Evolutionary conservation across 1,284 basidiomycete species (phyloP), one percentile per base, ranked within the genome.

Genomic region (Cryptococcus hybrid): DNA sequence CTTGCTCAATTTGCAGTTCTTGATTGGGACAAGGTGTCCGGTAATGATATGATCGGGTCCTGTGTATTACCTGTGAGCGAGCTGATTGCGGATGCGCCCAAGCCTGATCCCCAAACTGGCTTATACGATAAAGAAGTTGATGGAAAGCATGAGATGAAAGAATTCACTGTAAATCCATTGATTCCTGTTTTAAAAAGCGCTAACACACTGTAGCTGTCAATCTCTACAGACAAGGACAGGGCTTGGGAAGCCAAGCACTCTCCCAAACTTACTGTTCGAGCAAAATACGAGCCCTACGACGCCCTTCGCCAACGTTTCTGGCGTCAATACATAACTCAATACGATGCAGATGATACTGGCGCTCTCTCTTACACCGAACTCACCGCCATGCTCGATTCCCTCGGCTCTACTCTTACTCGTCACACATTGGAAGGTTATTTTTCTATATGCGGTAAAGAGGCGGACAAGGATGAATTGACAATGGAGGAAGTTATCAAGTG

Each of bases 301-400:
- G 89, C 90, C 11, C 84, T 94, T 5, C 88, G 91, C 3, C 91
- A 93, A 73, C 85, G 84, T 0, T 96, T 98, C 82, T 97, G 93
- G 94, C 81, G 87, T 1, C 88, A 92, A 65, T 93, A 93, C 71
- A 84, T 95, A 42, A 84, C 85, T 59, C 88, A 96, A 66, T 99
- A 96, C 76, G 94, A 98, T 68, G 84, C 87, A 0, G 92, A 95
- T 75, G 90, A 95, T 61, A 89, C 86, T 0, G 80, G 81, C n/a
- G 78, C 83, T 1, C 79, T 95, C 43, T 94, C 91, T 0, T 86
- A 87, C 60, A 80, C 95, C 54, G 95, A 99, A 76, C 82, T 99
- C 30, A 88, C 88, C 0, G 89, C 90, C n/a, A 95, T 98, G 91
- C 87, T 99, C 52, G 93, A 97, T 79, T 96, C 93, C 5, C 85